Percentiles rank a stretch among this genome's conserved stretches.
These are phyloP conservation scores for Inga laurina DNA, from an alignment of 306 rosid species.

Conservation along the genomic window DNA sequence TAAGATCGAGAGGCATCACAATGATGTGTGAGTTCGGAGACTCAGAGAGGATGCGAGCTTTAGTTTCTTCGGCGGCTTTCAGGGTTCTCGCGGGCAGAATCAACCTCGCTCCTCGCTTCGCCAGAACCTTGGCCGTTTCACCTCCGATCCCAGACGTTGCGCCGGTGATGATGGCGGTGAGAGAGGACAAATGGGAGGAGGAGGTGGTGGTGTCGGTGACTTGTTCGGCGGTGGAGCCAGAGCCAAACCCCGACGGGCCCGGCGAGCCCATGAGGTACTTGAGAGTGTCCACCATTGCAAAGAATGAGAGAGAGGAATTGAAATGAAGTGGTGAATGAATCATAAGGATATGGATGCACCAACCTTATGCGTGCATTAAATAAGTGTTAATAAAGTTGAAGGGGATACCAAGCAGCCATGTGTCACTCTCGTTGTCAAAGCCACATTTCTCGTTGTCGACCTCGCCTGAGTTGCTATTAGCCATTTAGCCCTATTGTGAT, in stretches of 20 bases:
- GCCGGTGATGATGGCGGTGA: conserved; percentile 90
- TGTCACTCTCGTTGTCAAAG: too few species aligned
- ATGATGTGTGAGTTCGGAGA: conserved; percentile 55
- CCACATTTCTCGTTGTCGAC: background rate
- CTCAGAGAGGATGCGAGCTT: conserved; percentile 60
- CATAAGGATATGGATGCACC: background rate
- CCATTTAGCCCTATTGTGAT: background rate
- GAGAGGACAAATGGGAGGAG: conserved; percentile 49
- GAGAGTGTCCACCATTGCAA: conserved; percentile 56
- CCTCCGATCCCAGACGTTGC: conserved; percentile 95
- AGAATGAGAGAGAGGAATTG: background rate
- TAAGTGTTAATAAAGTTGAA: background rate
- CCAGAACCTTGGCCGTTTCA: conserved; percentile 86
- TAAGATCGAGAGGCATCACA: conserved; percentile 80
- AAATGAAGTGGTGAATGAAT: background rate
- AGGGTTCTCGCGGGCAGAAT: conserved; percentile 74
- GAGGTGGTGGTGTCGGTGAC: conserved; percentile 41
- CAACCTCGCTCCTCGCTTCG: conserved; percentile 78
- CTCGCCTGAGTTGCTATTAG: background rate
- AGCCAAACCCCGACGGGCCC: conserved; percentile 84
- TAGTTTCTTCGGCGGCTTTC: conserved; percentile 76
- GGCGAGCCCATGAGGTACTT: conserved; percentile 73
- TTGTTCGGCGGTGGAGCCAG: conserved; percentile 81
- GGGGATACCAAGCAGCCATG: too few species aligned
- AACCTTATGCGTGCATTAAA: background rate